Conservation (phyloP, 345 rosid genomes). For the Acer negundo region DNA sequence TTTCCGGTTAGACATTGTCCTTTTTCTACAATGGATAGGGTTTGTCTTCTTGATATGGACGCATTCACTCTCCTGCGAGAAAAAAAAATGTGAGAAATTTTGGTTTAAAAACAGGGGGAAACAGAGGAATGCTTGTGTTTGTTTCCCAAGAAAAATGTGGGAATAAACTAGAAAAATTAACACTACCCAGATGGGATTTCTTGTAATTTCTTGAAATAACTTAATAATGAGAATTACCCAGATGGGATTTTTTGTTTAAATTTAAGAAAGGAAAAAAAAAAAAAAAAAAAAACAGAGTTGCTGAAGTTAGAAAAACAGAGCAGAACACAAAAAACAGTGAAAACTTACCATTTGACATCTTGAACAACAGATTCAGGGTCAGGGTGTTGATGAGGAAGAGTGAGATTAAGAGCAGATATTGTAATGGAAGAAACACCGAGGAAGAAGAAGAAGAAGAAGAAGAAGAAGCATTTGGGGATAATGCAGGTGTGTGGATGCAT, state of each 20-base stretch:
- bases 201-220: neutral
- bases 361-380: slow-evolving; percentile 58
- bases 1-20: slow-evolving; percentile 65
- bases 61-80: slow-evolving; percentile 44
- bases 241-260: slow-evolving; percentile 11
- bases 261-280: neutral
- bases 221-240: slow-evolving; percentile 7
- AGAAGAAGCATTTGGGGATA: slow-evolving; percentile 36
- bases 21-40: slow-evolving; percentile 28
- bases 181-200: neutral
- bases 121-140: slow-evolving; percentile 36
- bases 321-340: neutral
- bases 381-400: slow-evolving; percentile 64
- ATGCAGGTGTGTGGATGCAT: slow-evolving; percentile 46
- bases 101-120: slow-evolving; percentile 18
- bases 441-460: slow-evolving; percentile 2
- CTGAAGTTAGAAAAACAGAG: neutral
- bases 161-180: neutral
- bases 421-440: slow-evolving; percentile 14
- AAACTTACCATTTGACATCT: slow-evolving; percentile 46
- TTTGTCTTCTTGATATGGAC: slow-evolving; percentile 43
- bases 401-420: slow-evolving; percentile 36
- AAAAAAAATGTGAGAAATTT: neutral
- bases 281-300: neutral
- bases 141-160: slow-evolving; percentile 12